Percentiles rank a stretch among this genome's conserved stretches.
phyloP scores from a whole-genome alignment of 306 rosid genomes.

The Ziziphus jujuba region DNA sequence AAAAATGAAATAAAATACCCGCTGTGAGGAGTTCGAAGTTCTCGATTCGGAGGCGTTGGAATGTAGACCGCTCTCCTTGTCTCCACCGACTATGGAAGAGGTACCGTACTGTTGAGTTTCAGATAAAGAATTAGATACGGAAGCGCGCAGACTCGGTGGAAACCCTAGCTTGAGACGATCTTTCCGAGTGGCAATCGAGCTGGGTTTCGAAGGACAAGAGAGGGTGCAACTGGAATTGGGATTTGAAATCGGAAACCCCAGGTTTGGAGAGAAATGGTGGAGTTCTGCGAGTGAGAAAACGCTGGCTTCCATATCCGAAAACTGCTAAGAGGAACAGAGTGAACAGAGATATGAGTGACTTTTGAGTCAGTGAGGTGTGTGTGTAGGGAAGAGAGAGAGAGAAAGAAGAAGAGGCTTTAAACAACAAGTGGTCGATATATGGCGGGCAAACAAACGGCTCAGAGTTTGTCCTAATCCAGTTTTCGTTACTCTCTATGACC shows the following conservation, averaged over 20 bases:
- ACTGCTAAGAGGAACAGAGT: no score
- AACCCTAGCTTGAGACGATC: conserved; percentile 21
- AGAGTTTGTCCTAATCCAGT: no score
- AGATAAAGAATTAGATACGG: conserved; percentile 11
- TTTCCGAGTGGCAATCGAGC: conserved; percentile 4
- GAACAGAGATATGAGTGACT: no score
- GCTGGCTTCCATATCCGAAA: conserved; percentile 36
- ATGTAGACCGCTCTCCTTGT: conserved; percentile 41
- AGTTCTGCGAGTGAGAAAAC: conserved; percentile 23
- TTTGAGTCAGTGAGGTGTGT: neutral
- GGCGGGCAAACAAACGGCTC: neutral
- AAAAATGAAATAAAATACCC: conserved; percentile 42
- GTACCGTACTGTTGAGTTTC: conserved; percentile 16
- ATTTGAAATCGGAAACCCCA: conserved; percentile 12
- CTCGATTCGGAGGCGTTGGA: conserved; percentile 69
- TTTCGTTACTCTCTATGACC: no score
- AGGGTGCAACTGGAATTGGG: conserved; percentile 13
- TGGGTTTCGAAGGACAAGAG: conserved; percentile 18
- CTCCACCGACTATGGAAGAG: conserved; percentile 14
- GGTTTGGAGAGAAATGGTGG: conserved; percentile 26
- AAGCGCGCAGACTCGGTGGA: conserved; percentile 17
- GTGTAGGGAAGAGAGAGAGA: neutral
- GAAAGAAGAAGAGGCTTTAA: neutral
- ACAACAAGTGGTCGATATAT: neutral
- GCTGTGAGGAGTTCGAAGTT: conserved; percentile 92